Evolutionary conservation across 75 land plant species (phyloP).

Genomic region (Cupressus sempervirens): DNA sequence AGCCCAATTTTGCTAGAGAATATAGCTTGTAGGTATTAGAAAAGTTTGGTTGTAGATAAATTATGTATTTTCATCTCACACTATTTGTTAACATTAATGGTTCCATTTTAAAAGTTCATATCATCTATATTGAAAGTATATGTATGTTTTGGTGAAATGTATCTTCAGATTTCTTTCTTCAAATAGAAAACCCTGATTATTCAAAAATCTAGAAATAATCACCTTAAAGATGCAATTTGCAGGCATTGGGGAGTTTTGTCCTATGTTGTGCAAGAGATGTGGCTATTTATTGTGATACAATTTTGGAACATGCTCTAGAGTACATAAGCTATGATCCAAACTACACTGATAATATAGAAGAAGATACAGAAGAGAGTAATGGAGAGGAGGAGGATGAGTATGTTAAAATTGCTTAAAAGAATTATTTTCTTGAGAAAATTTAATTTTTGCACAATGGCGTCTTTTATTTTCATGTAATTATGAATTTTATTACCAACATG

Average conservation of each 20-base stretch:
- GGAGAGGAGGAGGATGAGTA: constrained; percentile 95
- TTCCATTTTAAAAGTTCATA: neutral
- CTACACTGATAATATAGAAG: constrained; percentile 98
- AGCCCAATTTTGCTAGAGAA: too few relatives aligned
- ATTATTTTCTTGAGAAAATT: too few relatives aligned
- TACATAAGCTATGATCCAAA: constrained; percentile 97
- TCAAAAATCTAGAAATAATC: neutral
- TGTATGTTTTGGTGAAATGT: neutral
- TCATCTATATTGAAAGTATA: neutral
- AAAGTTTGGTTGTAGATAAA: neutral
- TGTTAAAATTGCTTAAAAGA: neutral
- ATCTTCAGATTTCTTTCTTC: neutral
- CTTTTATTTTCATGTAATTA: neutral
- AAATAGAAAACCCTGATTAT: neutral
- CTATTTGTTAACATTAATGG: neutral
- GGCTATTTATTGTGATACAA: constrained; percentile 69
- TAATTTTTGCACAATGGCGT: neutral
- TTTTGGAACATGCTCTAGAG: constrained; percentile 75
- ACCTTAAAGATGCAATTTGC: constrained; percentile 4
- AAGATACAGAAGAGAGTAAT: constrained; percentile 88
- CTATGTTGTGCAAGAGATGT: constrained; percentile 95
- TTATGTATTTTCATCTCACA: neutral
- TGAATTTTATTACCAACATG: neutral
- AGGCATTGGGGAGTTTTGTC: constrained; percentile 96
- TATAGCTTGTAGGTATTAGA: constrained; percentile 87